phyloP scores from a whole-genome alignment of 768 basidiomycete genomes.

The Boletus rubroflammeus region DNA sequence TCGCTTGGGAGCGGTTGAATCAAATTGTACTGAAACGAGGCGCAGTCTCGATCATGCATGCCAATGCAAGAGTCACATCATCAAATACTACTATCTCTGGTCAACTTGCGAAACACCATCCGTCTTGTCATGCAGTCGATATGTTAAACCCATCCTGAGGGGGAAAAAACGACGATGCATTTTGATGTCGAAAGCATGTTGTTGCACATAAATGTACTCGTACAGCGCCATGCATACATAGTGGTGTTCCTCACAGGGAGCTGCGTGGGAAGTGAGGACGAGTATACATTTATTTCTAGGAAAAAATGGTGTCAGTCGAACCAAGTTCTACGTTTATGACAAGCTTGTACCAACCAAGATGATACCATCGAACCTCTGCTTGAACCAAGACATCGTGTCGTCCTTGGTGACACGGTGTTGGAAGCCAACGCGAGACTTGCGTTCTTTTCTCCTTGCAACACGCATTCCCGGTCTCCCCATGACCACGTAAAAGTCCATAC shows the following conservation, averaged over 20 bases:
- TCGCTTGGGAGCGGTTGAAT: background rate
- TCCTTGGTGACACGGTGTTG: conserved; percentile 91
- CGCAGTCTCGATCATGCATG: background rate
- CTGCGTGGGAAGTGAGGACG: background rate
- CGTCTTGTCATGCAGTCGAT: background rate
- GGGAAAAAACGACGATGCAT: conserved; percentile 10
- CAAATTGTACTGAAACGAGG: background rate
- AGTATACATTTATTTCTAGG: conserved; percentile 26
- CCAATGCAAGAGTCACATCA: too few species aligned
- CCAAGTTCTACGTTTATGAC: background rate
- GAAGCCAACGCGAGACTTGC: conserved; percentile 83
- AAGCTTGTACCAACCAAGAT: conserved; percentile 65
- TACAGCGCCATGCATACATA: conserved; percentile 25
- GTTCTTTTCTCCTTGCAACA: conserved; percentile 87
- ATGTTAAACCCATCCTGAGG: background rate
- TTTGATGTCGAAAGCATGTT: conserved; percentile 23
- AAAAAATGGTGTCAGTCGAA: background rate
- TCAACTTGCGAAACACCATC: background rate
- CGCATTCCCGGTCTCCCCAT: conserved; percentile 96
- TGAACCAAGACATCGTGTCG: conserved; percentile 98
- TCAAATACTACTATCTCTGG: background rate
- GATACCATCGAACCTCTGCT: conserved; percentile 98
- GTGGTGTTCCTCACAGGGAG: conserved; percentile 3
- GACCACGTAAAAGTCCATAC: conserved; percentile 98
- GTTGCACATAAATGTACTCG: conserved; percentile 25